Evolutionary conservation across 75 land plant genomes (phyloP).

Genomic region (Picea sitchensis): DNA sequence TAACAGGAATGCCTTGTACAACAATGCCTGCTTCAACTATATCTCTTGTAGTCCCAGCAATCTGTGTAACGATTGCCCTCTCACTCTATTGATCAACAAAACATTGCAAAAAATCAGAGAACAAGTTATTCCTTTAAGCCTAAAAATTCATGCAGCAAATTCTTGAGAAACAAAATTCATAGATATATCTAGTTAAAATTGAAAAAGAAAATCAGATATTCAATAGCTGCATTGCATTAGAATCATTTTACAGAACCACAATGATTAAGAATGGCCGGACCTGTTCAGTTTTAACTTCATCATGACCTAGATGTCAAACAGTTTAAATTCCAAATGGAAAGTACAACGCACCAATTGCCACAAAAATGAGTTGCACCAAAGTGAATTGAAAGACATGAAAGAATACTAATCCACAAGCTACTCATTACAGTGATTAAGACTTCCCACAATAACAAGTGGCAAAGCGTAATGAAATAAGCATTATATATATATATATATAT

Average conservation of each 20-base stretch:
- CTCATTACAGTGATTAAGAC: too few relatives aligned
- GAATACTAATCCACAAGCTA: too few relatives aligned
- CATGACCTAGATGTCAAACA: neutral
- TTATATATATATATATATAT: too few relatives aligned
- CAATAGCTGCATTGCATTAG: neutral
- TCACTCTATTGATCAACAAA: conserved; percentile 78
- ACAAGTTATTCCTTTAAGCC: too few relatives aligned
- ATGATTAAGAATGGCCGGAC: neutral
- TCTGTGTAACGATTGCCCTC: conserved; percentile 91
- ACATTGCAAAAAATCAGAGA: neutral
- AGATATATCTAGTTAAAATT: neutral
- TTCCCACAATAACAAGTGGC: too few relatives aligned
- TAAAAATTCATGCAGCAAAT: too few relatives aligned
- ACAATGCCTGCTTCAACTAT: conserved; percentile 86
- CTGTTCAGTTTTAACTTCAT: neutral
- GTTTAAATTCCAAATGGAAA: neutral
- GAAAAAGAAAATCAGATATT: neutral
- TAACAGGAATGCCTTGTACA: conserved; percentile 80
- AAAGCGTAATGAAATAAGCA: too few relatives aligned
- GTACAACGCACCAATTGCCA: neutral
- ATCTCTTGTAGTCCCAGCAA: conserved; percentile 97
- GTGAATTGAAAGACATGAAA: too few relatives aligned
- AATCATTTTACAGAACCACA: neutral
- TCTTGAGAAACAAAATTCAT: neutral
- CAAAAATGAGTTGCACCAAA: neutral